Evolutionary conservation across 257 asterid genomes (phyloP).

Genomic region (Nicotiana knightiana): DNA sequence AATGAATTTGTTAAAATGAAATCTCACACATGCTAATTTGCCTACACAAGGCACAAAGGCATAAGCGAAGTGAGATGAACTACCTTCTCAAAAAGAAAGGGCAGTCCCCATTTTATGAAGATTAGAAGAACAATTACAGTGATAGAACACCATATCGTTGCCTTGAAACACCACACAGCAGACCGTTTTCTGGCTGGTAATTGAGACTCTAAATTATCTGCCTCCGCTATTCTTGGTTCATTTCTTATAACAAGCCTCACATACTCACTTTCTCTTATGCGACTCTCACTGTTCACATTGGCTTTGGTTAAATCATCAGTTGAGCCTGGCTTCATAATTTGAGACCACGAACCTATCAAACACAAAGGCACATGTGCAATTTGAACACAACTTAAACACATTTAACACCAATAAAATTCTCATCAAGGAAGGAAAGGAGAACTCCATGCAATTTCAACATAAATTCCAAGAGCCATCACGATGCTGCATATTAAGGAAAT

Average conservation of each 20-base stretch:
- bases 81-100: conserved; percentile 69
- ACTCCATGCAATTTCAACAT: background rate
- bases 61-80: background rate
- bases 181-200: conserved; percentile 21
- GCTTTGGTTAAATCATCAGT: conserved; percentile 34
- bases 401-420: background rate
- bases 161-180: conserved; percentile 53
- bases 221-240: conserved; percentile 39
- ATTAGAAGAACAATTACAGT: conserved; percentile 26
- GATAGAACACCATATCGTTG: conserved; percentile 34
- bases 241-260: conserved; percentile 55
- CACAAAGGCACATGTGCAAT: background rate
- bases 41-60: background rate
- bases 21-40: background rate
- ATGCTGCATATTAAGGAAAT: background rate
- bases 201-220: conserved; percentile 26
- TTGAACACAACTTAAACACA: background rate
- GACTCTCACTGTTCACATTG: conserved; percentile 24
- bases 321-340: conserved; percentile 47
- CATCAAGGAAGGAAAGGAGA: background rate
- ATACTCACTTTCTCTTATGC: conserved; percentile 56
- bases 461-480: background rate
- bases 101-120: conserved; percentile 67
- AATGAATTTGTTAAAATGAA: background rate
- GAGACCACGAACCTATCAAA: conserved; percentile 47